Conservation (phyloP, 805 yeast species). For the Pachysolen tannophilus region DNA sequence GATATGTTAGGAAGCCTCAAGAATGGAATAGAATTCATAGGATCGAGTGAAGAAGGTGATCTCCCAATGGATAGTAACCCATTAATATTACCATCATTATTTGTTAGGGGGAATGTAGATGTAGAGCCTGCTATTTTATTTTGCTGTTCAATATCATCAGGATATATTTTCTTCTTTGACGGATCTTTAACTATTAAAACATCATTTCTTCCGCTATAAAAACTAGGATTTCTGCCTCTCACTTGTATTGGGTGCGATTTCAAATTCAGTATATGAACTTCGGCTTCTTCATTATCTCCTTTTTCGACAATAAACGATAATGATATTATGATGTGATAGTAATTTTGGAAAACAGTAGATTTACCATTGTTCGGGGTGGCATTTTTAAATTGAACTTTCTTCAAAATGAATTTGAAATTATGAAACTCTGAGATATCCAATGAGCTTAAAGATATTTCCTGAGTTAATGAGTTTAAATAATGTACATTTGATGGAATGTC, state of each 20-base stretch:
- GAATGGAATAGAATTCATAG: too few relatives aligned
- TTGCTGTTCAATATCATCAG: too few relatives aligned
- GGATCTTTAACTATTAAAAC: constrained; percentile 25
- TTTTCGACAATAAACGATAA: constrained; percentile 6
- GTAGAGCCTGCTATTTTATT: too few relatives aligned
- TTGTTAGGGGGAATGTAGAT: too few relatives aligned
- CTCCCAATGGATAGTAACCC: too few relatives aligned
- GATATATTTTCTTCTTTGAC: neutral
- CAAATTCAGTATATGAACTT: constrained; percentile 7
- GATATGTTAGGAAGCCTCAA: too few relatives aligned
- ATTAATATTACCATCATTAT: too few relatives aligned
- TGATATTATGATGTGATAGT: constrained; percentile 27
- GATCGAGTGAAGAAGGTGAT: neutral
- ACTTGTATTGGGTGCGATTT: constrained; percentile 42
- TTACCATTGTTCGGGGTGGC: constrained; percentile 49
- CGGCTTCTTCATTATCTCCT: neutral
- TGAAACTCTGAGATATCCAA: constrained; percentile 22
- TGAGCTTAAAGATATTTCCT: constrained; percentile 10
- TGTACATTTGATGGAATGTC: constrained; percentile 2
- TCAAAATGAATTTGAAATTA: constrained; percentile 23
- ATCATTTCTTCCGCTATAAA: constrained; percentile 46
- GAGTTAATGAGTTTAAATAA: constrained; percentile 9
- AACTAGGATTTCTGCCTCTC: constrained; percentile 56
- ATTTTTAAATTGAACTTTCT: constrained; percentile 38
- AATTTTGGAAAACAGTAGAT: constrained; percentile 32